Base-by-base conservation (phyloP, 768 basidiomycete species). In the Trametes elegans region DNA sequence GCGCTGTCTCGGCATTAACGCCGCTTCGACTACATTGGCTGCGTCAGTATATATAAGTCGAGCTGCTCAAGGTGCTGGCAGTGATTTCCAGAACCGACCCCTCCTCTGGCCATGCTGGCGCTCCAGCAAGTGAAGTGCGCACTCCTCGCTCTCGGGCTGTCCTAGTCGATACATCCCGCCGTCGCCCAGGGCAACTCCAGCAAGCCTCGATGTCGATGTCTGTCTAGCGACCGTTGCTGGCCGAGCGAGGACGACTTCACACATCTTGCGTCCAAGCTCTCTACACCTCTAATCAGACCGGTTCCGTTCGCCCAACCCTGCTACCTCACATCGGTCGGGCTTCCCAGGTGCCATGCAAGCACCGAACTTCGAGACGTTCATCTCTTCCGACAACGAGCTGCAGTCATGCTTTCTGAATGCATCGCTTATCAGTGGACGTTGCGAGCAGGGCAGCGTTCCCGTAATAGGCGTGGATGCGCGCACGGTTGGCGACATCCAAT, bases 371-470 rank as follows among this genome's bases (percentile, higher is more conserved):
- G 73, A 70, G 62, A 70, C 62, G 34, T 73, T 60, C 54, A 61
- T 66, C 2, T 75, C 69, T 16, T 57, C 34, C 18, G 79, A 79
- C 60, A 79, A 76, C 40, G 76, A 63, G 1, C n/a, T 79, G 40
- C 74, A 74, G 56, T 74, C 71, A 1, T 85, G 82, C 73, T 81
- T 79, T 31, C 54, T 81, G 38, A 74, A 82, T 50, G 74, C 74
- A 0, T 64, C 69, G 0, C 60, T 76, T 0, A 73, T 72, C 4
- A 38, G 68, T n/a, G n/a, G n/a, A n/a, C 70, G 74, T 6, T 81
- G 79, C 53, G 62, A 65, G 2, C 78, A 78, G 58, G 79, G 78
- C 14, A 73, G 71, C 39, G 69, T 79, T 0, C 72, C 79, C 1
- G 66, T 72, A 1, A 64, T 68, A 23, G 67, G 70, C 24, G 66